Evolutionary conservation across 139 green algal species (phyloP).

Genomic region (Micromonas commoda): DNA sequence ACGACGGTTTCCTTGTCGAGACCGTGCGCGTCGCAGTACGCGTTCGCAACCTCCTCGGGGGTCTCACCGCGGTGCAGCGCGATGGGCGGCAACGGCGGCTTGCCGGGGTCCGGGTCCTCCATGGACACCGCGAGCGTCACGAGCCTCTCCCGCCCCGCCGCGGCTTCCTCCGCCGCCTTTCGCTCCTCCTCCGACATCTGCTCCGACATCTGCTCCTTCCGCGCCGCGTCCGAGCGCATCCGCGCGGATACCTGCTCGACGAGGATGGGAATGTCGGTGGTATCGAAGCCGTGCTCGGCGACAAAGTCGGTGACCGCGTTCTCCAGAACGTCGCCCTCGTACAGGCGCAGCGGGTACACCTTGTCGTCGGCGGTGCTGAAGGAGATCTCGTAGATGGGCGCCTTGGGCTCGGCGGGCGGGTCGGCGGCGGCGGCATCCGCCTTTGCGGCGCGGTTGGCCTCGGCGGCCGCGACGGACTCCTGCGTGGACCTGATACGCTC

Average conservation of each 20-base stretch:
- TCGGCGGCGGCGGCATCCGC: background rate
- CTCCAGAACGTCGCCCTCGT: background rate
- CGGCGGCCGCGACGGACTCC: background rate
- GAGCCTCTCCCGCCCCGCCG: background rate
- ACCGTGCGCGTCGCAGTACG: background rate
- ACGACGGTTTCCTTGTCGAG: background rate
- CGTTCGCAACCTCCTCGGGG: background rate
- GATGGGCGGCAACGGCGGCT: background rate
- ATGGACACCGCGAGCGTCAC: background rate
- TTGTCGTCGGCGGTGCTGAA: background rate
- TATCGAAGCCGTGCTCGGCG: background rate
- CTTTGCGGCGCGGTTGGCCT: background rate
- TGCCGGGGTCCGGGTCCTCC: background rate
- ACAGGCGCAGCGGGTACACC: background rate
- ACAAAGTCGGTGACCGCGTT: background rate
- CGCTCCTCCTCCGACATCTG: background rate
- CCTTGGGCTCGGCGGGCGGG: background rate
- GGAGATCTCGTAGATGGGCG: background rate
- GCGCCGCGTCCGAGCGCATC: background rate
- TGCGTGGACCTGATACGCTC: background rate
- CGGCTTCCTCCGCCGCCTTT: background rate
- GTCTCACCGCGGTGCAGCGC: background rate
- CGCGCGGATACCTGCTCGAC: background rate
- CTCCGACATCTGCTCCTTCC: too few relatives aligned
- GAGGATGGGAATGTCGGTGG: background rate